A percentile compares a stretch with the other conserved stretches of the same genome.
phyloP scores from a whole-genome alignment of 2,329 filamentous ascomycete species.

The Talaromyces atroroseus region DNA sequence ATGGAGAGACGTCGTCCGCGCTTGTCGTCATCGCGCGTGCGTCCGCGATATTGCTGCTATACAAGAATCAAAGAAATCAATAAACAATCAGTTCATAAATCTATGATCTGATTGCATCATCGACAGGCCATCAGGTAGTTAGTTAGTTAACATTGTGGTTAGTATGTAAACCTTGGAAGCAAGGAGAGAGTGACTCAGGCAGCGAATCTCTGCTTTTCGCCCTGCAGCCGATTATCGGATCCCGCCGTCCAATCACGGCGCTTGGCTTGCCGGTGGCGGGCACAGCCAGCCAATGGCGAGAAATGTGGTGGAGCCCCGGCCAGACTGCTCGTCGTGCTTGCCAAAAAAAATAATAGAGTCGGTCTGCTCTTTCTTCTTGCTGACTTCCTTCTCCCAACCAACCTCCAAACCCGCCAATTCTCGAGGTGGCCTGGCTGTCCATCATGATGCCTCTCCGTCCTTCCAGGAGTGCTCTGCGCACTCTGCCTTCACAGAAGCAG shows the following conservation, averaged over 20 bases:
- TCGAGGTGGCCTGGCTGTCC: constrained; percentile 30
- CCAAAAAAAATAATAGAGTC: not conserved
- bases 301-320: not conserved
- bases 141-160: too few species aligned
- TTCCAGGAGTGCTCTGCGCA: constrained; percentile 45
- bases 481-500: constrained; percentile 40
- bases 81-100: too few species aligned
- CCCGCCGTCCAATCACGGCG: constrained; percentile 12
- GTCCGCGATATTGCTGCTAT: too few species aligned
- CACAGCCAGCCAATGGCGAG: not conserved
- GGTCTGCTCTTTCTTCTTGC: not conserved
- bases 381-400: not conserved
- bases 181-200: not conserved
- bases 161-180: not conserved
- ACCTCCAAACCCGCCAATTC: constrained; percentile 16
- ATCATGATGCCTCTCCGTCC: constrained; percentile 48
- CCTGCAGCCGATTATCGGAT: constrained; percentile 15
- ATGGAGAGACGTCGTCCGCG: too few species aligned
- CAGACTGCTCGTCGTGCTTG: not conserved
- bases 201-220: not conserved
- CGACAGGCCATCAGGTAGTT: too few species aligned
- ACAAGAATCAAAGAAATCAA: too few species aligned
- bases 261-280: not conserved
- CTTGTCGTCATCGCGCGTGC: too few species aligned
- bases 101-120: too few species aligned